A percentile compares a stretch with the other conserved stretches of the same genome.
These are phyloP conservation scores for Pythium aristosporum DNA, from an alignment of 352 stramenopile genomes.

Conservation along the genomic window DNA sequence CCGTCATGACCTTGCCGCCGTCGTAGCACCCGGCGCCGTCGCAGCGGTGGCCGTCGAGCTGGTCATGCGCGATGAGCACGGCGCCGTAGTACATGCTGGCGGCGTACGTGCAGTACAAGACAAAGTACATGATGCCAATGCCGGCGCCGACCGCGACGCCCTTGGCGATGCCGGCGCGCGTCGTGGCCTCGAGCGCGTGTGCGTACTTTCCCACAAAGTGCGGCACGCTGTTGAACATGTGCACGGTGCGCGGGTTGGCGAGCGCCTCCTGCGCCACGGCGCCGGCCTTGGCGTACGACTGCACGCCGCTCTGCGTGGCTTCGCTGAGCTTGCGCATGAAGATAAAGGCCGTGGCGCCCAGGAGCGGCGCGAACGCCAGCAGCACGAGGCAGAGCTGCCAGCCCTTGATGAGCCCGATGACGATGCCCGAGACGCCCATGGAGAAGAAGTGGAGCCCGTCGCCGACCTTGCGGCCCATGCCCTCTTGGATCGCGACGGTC, in stretches of 20 bases:
- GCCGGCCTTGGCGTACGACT: slow-evolving; percentile 34
- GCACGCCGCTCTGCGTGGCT: slow-evolving; percentile 11
- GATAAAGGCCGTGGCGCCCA: slow-evolving; percentile 24
- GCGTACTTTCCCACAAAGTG: slow-evolving; percentile 33
- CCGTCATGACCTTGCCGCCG: slow-evolving; percentile 33
- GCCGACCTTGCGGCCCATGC: slow-evolving; percentile 30
- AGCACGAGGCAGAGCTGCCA: slow-evolving; percentile 51
- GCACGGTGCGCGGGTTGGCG: slow-evolving; percentile 41
- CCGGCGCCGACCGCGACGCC: slow-evolving; percentile 29
- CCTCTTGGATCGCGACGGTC: slow-evolving; percentile 22
- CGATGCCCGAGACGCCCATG: slow-evolving; percentile 37
- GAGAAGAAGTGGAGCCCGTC: slow-evolving; percentile 31
- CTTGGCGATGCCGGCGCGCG: slow-evolving; percentile 29
- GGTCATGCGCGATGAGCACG: slow-evolving; percentile 27
- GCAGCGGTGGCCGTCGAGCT: slow-evolving; percentile 6
- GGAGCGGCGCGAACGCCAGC: slow-evolving; percentile 36
- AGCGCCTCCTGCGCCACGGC: slow-evolving; percentile 40
- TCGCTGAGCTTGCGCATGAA: neutral
- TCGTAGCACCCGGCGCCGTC: slow-evolving; percentile 26
- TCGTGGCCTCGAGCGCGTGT: slow-evolving; percentile 20
- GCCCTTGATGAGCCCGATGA: slow-evolving; percentile 37
- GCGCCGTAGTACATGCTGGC: slow-evolving; percentile 48
- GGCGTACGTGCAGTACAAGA: slow-evolving; percentile 38
- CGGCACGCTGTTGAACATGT: slow-evolving; percentile 36
- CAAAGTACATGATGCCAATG: slow-evolving; percentile 36